Evolutionary conservation across 441 rosid genomes (phyloP), one percentile per base, ranked within the genome.

Genomic region (Gossypium armourianum): DNA sequence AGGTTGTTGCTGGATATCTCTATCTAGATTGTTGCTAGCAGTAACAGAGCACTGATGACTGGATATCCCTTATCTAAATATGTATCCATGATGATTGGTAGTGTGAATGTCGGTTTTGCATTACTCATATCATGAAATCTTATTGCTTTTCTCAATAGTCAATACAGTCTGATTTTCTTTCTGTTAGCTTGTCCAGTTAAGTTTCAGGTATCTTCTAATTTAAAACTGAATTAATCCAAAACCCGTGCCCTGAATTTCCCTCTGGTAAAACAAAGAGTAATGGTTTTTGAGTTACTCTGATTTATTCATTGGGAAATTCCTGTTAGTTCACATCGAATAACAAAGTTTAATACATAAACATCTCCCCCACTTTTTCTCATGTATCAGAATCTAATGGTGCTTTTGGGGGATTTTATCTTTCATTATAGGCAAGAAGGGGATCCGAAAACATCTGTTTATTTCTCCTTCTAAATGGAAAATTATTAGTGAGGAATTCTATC

Each of bases 391-490:
- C 53, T 62, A 40, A 17, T 19, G 23, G 20, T 23, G 28, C 52
- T 10, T 4, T 63, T 62, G 54, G 68, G 68, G 68, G 23, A 50
- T 70, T 57, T 55, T 58, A n/a, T 70, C 65, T 67, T 68, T 52
- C 71, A 28, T 68, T 28, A 24, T 66, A 28, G 24, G 17, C 5
- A 17, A 16, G 54, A 47, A 53, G 1, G 36, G 71, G 17, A 36
- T 56, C 52, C 32, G 15, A 21, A 40, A 69, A 4, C 21, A 6
- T 69, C 5, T 21, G 36, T 57, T 40, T 40, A 8, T 8, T 69
- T 69, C 23, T 28, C 29, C 13, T 16, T 53, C 53, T 13, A 36
- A 20, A 69, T 21, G 64, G 23, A 56, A 20, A 54, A 56, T n/a
- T 56, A 19, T 40, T 54, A n/a, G 26, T 10, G 20, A 69, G 55